Base-by-base conservation (phyloP, 768 basidiomycete genomes). In the Mycena venus region DNA sequence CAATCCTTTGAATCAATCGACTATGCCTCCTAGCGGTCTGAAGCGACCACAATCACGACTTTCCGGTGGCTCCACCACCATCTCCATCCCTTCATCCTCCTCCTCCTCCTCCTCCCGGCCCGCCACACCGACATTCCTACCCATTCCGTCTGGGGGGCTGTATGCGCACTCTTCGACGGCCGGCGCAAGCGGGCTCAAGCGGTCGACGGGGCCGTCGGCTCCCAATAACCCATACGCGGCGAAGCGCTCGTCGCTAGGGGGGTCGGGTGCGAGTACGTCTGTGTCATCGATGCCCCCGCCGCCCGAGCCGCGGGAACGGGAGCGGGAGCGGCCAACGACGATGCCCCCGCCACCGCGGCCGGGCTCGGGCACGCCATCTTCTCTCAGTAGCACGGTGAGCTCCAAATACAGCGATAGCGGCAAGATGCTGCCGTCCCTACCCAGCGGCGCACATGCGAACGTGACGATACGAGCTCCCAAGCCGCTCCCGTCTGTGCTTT, bases 31-130 rank as follows among this genome's bases (percentile, higher is more conserved):
- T 25, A 49, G 34, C 34, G 91, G 88, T 53, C 80, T 88, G 21
- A 89, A 88, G 44, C 89, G 94, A 71, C 94, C 95, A 40, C 90
- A 90, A 75, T 95, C 95, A 44, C 91, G 95, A 66, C 87, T 94
- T 42, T 95, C 95, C 25, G 90, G 87, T 23, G 91, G 90, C 31
- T 88, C 92, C 42, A 90, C 88, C 32, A 82, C 88, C 23, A 91
- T 90, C 75, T 90, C 92, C 14, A 90, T 94, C 60, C 88, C 91
- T 12, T 91, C 93, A 5, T 90, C 93, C 21, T 84, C 72, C 60
- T 69, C 75, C 34, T 72, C 73, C 6, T 71, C 75, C 49, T 77
- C 88, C 6, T 94, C 93, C 44, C 91, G 94, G 2, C 94, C 94
- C 11, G 82, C 92, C 25, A 94, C 94, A 27, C 94, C 94, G 11